Base-by-base conservation (phyloP, 305 asterid species). In the Fraxinus dipetala region DNA sequence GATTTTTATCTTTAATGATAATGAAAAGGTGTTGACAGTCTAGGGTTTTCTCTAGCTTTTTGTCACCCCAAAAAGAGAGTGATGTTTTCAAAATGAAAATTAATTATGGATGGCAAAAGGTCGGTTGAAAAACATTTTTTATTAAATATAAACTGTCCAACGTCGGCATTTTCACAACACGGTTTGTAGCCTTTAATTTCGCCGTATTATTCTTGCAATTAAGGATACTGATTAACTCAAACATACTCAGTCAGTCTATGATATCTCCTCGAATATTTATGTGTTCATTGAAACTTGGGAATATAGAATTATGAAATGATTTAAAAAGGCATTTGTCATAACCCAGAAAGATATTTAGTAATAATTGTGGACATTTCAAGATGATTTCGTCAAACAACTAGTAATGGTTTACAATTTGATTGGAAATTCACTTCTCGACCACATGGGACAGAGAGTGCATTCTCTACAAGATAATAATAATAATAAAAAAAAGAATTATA, bases 381-480 rank as follows among this genome's bases (percentile, higher is more conserved):
- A 85, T 78, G 83, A 77, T 84, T 77, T 75, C 80, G 14, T 36
- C 77, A 22, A 78, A 72, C 70, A 48, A 63, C 75, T 80, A 40
- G 35, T n/a, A 77, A 78, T 78, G 61, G 76, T 73, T 18, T 76
- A 77, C 83, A 76, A 85, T 77, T 30, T 31, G 72, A 70, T 20
- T 6, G 75, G 48, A 20, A 80, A 76, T 77, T 75, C 91, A 89
- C 91, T 87, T 75, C 91, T 81, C 82, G 73, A 85, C 91, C 90
- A 85, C 89, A 84, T 76, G 88, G 91, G 83, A 79, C 80, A 70
- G 10, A 70, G 91, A 89, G 91, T 87, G 90, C 90, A 83, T 80
- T 78, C 82, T 79, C 82, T 75, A 36, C 79, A 76, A 78, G 28
- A 43, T 43, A 43, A 9, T 35, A 35, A 35, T 35, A 35, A 35